Conservation (phyloP, 192 early-diverging fungal species). For the Rhizoclosmatium globosum region DNA sequence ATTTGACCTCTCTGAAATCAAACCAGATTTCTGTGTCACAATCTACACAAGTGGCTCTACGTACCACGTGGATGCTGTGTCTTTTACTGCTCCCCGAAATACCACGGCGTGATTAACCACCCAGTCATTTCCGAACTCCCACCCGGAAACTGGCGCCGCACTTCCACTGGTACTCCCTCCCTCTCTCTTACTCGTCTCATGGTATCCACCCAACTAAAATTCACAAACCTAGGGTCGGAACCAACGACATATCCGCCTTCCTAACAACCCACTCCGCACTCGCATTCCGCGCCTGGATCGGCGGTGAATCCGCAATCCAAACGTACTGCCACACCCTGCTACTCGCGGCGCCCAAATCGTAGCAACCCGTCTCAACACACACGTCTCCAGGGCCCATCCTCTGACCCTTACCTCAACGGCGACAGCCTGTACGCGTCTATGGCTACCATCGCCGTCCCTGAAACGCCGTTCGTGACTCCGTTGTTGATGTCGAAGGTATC, state of each 20-base stretch:
- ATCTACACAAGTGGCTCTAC: slow-evolving; percentile 78
- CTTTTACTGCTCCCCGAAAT: slow-evolving; percentile 59
- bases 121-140: slow-evolving; percentile 18
- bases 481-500: slow-evolving; percentile 25
- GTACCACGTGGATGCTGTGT: slow-evolving; percentile 62
- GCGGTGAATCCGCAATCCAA: slow-evolving; percentile 68
- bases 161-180: too few relatives aligned
- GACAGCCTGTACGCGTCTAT: slow-evolving; percentile 57
- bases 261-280: slow-evolving; percentile 54
- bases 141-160: slow-evolving; percentile 9
- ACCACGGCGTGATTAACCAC: slow-evolving; percentile 47
- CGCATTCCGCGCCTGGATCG: slow-evolving; percentile 61
- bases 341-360: slow-evolving; percentile 59
- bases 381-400: slow-evolving; percentile 26
- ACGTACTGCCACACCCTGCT: slow-evolving; percentile 58
- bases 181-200: too few relatives aligned
- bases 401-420: slow-evolving; percentile 34
- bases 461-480: slow-evolving; percentile 37
- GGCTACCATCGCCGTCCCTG: slow-evolving; percentile 68
- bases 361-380: slow-evolving; percentile 65
- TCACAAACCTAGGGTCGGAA: too few relatives aligned
- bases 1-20: slow-evolving; percentile 26
- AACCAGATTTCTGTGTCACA: slow-evolving; percentile 60
- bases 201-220: too few relatives aligned
- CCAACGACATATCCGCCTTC: slow-evolving; percentile 36